Evolutionary conservation across 345 rosid species (phyloP), one percentile per base, ranked within the genome.

Genomic region (Physaria fendleri): DNA sequence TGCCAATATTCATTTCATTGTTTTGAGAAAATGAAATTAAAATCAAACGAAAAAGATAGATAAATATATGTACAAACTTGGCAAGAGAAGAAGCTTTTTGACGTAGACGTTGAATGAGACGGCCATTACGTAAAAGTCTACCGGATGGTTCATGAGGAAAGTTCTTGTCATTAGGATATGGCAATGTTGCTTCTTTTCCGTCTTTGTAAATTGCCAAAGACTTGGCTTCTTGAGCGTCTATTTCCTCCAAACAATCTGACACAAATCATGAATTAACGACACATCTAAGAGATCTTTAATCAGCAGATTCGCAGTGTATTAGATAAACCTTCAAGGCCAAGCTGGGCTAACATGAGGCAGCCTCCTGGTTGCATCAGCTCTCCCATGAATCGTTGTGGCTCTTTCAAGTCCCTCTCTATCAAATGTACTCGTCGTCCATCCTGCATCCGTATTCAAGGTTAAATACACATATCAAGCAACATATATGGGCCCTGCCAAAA

Each of bases 281-380:
- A n/a, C 21, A 2, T n/a, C n/a, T 35, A 18, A 49, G 30, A 15
- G 23, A 30, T 20, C n/a, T n/a, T n/a, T n/a, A n/a, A n/a, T n/a
- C n/a, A n/a, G n/a, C n/a, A n/a, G n/a, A n/a, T n/a, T n/a, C n/a
- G n/a, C n/a, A n/a, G 8, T 4, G 49, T 22, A 30, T 22, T 22
- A 4, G 22, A 21, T 30, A 18, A 35, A 77, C 90, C 90, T 77
- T 76, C 73, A 11, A 81, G 87, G 24, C 85, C 90, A 76, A 84
- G 68, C 59, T 81, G 81, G 38, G 81, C 71, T 52, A 84, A 62
- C 64, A 76, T 77, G 45, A 84, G 73, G 64, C 81, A 75, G 27
- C 87, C 87, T 10, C 90, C 90, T 1, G 87, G 76, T 60, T 84
- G 90, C 43, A 84, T 81, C 60, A 84, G 48, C 67, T 84, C 90